These are phyloP conservation scores for Sporothrix luriei DNA, from an alignment of 2,329 filamentous ascomycete species.

Conservation along the genomic window DNA sequence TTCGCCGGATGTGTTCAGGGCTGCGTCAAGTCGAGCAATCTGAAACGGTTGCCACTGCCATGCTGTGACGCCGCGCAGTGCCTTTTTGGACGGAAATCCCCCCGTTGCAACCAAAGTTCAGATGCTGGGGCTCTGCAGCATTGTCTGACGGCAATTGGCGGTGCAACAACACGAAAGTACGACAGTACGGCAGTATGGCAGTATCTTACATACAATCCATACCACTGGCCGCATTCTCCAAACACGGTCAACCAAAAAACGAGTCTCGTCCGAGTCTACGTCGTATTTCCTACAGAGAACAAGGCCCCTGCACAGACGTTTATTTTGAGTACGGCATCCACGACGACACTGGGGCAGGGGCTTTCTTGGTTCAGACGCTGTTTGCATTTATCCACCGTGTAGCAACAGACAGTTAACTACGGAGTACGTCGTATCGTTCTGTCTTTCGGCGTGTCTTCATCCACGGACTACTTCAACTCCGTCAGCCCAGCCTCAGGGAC, in stretches of 20 bases:
- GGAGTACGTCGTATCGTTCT: too few species aligned
- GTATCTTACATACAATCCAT: not conserved
- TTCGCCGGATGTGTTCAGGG: slow-evolving; percentile 9
- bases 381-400: slow-evolving; percentile 1
- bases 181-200: not conserved
- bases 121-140: slow-evolving; percentile 1
- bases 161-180: too few species aligned
- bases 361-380: slow-evolving; percentile 1
- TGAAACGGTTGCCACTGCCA: slow-evolving; percentile 36
- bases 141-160: too few species aligned
- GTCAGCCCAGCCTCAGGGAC: slow-evolving; percentile 1
- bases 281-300: not conserved
- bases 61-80: slow-evolving; percentile 17
- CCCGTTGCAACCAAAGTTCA: slow-evolving; percentile 19
- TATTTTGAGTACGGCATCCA: not conserved
- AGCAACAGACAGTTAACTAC: not conserved
- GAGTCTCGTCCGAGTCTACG: slow-evolving; percentile 8
- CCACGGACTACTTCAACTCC: slow-evolving; percentile 23
- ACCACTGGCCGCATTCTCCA: slow-evolving; percentile 8
- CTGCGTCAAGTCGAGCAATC: slow-evolving; percentile 11
- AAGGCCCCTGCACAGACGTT: slow-evolving; percentile 25
- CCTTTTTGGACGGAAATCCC: not conserved
- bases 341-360: slow-evolving; percentile 10
- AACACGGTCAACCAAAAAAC: slow-evolving; percentile 23
- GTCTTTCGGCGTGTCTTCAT: not conserved